A percentile compares a stretch with the other conserved stretches of the same genome.
Evolutionary conservation across 2,329 filamentous ascomycete species (phyloP).

Genomic region (Fusarium bulbicola): DNA sequence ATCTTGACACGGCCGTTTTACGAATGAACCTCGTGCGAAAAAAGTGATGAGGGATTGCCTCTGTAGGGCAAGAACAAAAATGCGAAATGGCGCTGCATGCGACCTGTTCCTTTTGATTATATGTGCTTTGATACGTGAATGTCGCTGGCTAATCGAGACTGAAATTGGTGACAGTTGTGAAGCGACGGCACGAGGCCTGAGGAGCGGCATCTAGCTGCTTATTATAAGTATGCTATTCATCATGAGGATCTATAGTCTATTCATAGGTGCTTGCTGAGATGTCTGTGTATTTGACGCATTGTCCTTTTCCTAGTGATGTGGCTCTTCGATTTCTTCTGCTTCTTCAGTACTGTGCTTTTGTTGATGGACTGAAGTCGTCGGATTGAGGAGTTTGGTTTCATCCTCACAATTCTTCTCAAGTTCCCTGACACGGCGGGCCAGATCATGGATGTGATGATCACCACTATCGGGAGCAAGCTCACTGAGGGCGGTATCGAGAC

Average conservation of each 20-base stretch:
- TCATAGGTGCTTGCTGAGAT: not conserved
- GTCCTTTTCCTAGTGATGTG: not conserved
- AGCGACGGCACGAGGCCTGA: not conserved
- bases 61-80: slow-evolving; percentile 14
- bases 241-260: not conserved
- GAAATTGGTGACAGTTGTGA: not conserved
- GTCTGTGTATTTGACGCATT: not conserved
- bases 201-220: not conserved
- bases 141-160: not conserved
- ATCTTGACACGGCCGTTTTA: slow-evolving; percentile 43
- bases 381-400: slow-evolving; percentile 11
- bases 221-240: not conserved
- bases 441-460: slow-evolving; percentile 85
- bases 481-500: slow-evolving; percentile 78
- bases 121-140: not conserved
- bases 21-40: slow-evolving; percentile 36
- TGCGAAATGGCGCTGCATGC: slow-evolving; percentile 29
- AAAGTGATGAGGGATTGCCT: slow-evolving; percentile 25
- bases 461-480: slow-evolving; percentile 78
- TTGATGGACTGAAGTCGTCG: slow-evolving; percentile 27
- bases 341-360: slow-evolving; percentile 40
- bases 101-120: slow-evolving; percentile 4
- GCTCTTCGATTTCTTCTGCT: slow-evolving; percentile 45
- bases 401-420: slow-evolving; percentile 52
- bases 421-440: slow-evolving; percentile 75